Evolutionary conservation across 192 early-diverging fungal species (phyloP).

Genomic region (Backusella morwellensis): DNA sequence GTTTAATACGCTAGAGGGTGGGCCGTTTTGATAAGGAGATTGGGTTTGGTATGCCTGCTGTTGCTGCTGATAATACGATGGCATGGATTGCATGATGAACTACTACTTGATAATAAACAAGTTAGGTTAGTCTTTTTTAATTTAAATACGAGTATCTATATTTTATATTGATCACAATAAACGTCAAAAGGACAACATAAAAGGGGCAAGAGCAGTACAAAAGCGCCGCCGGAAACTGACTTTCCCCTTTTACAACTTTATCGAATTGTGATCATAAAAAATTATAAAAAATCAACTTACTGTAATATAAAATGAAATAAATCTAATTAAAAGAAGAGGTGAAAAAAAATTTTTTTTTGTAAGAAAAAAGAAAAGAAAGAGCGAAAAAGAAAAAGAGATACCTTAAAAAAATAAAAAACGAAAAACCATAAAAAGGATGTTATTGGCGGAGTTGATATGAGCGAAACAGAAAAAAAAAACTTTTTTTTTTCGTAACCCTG

Average conservation of each 20-base stretch:
- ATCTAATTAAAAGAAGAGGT: neutral
- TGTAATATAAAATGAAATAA: neutral
- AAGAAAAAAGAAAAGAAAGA: slow-evolving; percentile 1
- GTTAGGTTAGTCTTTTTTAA: neutral
- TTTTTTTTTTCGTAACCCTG: neutral
- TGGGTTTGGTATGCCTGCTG: neutral
- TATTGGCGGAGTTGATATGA: neutral
- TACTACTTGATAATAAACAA: no score
- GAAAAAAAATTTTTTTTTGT: neutral
- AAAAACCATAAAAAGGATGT: neutral
- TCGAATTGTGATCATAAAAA: neutral
- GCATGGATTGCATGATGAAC: slow-evolving; percentile 14
- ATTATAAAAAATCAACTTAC: neutral
- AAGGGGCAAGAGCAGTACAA: neutral
- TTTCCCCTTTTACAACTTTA: slow-evolving; percentile 10
- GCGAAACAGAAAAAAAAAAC: neutral
- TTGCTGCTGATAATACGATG: slow-evolving; percentile 18
- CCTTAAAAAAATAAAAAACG: neutral
- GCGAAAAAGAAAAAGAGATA: neutral
- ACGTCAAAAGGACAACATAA: neutral
- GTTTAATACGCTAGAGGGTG: slow-evolving; percentile 4
- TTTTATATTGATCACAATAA: neutral
- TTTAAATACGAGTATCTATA: neutral
- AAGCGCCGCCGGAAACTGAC: slow-evolving; percentile 19
- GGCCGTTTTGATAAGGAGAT: slow-evolving; percentile 8